phyloP scores from a whole-genome alignment of 2,329 filamentous ascomycete genomes.

The Camillea tinctor region DNA sequence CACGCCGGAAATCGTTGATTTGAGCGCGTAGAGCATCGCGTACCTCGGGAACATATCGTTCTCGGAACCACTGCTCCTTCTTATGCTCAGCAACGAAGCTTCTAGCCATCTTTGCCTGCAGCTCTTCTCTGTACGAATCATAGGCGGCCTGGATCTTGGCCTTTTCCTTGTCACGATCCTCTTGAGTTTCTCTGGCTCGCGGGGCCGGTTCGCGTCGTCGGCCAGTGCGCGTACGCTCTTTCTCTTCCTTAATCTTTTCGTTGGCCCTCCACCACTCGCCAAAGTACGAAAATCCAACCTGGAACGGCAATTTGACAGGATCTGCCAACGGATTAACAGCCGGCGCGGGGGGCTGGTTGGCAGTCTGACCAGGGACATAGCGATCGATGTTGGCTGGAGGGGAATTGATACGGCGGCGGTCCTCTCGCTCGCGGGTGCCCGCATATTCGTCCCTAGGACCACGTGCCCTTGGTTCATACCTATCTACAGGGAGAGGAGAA shows the following conservation, averaged over 20 bases:
- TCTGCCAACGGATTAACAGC: conserved; percentile 68
- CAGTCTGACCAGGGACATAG: conserved; percentile 75
- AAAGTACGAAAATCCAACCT: conserved; percentile 83
- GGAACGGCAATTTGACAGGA: conserved; percentile 70
- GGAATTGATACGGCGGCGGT: conserved; percentile 60
- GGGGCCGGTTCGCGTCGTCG: conserved; percentile 64
- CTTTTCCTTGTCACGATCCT: conserved; percentile 77
- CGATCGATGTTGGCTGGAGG: conserved; percentile 75
- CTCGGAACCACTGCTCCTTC: conserved; percentile 95
- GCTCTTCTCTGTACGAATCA: conserved; percentile 65
- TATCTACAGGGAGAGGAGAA: conserved; percentile 69
- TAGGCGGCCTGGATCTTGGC: conserved; percentile 72
- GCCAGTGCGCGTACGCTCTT: conserved; percentile 68
- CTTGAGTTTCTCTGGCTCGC: conserved; percentile 64
- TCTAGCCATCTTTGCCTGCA: conserved; percentile 78
- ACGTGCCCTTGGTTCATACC: conserved; percentile 70
- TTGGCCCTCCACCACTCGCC: conserved; percentile 85
- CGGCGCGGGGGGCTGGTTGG: conserved; percentile 45
- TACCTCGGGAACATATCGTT: conserved; percentile 85
- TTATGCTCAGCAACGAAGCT: conserved; percentile 90
- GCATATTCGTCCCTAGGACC: conserved; percentile 67
- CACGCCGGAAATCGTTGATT: conserved; percentile 76
- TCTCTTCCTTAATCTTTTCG: conserved; percentile 79
- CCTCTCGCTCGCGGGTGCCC: conserved; percentile 49
- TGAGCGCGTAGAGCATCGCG: conserved; percentile 71